Evolutionary conservation across 805 yeast genomes (phyloP).

Genomic region (Saccharomyces jurei): DNA sequence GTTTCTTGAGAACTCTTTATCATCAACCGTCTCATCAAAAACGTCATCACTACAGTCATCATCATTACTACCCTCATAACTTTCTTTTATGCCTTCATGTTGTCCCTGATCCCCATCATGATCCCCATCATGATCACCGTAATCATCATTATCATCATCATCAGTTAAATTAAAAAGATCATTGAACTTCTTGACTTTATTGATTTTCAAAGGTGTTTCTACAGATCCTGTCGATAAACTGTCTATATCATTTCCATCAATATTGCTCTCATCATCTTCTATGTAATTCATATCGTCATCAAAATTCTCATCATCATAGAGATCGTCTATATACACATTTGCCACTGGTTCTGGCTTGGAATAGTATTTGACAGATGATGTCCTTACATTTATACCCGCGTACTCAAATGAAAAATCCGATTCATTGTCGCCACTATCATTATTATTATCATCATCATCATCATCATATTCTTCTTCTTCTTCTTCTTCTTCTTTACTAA

Average conservation of each 20-base stretch:
- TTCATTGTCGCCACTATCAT: slow-evolving; percentile 18
- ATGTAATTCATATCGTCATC: slow-evolving; percentile 35
- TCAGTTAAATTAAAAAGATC: slow-evolving; percentile 23
- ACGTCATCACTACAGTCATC: background rate
- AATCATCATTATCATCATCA: slow-evolving; percentile 7
- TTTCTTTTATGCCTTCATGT: background rate
- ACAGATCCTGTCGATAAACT: background rate
- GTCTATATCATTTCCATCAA: background rate
- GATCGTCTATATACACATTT: slow-evolving; percentile 32
- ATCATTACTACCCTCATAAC: background rate
- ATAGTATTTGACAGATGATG: slow-evolving; percentile 47
- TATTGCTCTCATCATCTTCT: slow-evolving; percentile 1
- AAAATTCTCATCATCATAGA: slow-evolving; percentile 35
- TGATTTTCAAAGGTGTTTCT: background rate
- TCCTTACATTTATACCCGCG: slow-evolving; percentile 40
- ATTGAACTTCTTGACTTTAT: slow-evolving; percentile 11
- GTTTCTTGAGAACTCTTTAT: background rate
- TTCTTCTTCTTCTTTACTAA: background rate
- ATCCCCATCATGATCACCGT: background rate
- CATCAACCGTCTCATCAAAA: background rate
- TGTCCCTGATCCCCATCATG: background rate
- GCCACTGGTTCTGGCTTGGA: slow-evolving; percentile 26
- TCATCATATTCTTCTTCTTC: slow-evolving; percentile 8
- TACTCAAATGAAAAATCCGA: slow-evolving; percentile 44
- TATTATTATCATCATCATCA: slow-evolving; percentile 5